Conservation (phyloP, 2,329 filamentous ascomycete species). For the Talaromyces piceae region DNA sequence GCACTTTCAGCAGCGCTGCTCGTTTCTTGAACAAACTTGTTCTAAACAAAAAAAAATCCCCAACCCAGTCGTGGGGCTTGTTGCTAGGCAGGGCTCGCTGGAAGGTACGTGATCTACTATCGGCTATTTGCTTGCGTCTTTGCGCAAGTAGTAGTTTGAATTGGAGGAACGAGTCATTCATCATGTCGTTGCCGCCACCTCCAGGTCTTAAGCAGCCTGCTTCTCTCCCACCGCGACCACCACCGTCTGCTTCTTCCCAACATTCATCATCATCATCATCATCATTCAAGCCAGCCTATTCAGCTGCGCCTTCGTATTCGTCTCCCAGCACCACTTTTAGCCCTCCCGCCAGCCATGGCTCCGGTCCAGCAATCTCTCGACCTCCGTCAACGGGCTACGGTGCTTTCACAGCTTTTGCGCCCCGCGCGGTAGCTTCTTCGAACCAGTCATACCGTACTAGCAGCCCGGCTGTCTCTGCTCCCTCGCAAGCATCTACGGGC, state of each 20-base stretch:
- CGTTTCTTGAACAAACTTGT: not conserved
- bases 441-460: constrained; percentile 33
- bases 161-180: constrained; percentile 39
- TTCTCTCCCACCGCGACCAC: constrained; percentile 72
- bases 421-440: constrained; percentile 48
- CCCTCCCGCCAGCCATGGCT: constrained; percentile 25
- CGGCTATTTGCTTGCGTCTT: constrained; percentile 16
- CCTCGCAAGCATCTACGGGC: constrained; percentile 24
- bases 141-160: constrained; percentile 12
- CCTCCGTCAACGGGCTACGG: constrained; percentile 24
- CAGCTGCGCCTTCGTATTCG: constrained; percentile 31
- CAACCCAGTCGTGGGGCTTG: not conserved
- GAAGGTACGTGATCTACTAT: constrained; percentile 36
- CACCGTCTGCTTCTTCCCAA: constrained; percentile 49
- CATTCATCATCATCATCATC: constrained; percentile 29
- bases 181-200: constrained; percentile 80
- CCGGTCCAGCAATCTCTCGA: constrained; percentile 13
- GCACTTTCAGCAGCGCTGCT: not conserved
- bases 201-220: constrained; percentile 58
- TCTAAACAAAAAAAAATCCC: not conserved
- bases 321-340: constrained; percentile 13
- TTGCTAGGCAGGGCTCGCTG: constrained; percentile 23
- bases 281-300: constrained; percentile 49
- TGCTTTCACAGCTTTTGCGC: constrained; percentile 52
- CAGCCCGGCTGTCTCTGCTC: constrained; percentile 29